Evolutionary conservation across 164 flowering plant genomes (phyloP), one percentile per base, ranked within the genome.

Genomic region (Cinnamomum micranthum): DNA sequence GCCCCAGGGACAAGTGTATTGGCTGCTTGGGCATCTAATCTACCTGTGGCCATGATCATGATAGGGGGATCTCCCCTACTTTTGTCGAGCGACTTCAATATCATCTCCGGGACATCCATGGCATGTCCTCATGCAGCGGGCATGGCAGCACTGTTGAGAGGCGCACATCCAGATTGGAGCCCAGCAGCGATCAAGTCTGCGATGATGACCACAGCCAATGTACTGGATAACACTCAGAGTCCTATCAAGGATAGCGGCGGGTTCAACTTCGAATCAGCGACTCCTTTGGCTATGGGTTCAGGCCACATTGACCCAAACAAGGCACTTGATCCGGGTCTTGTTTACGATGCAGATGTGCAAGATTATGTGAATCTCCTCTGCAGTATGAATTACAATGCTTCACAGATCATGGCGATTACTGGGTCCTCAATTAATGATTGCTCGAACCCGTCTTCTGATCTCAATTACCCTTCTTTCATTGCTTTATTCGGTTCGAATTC

Each of bases 391-490:
- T 73, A 65, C 70, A 73, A 70, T 9, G 73, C 78, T 3, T 77
- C 59, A 15, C 20, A 6, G 14, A 73, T 87, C 0, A 52, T 71
- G 23, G 81, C 81, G 0, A 72, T 88, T 1, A 86, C 91, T 0
- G 85, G 88, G 11, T 86, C 85, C 51, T 55, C 60, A 0, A 55
- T 6, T 55, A 3, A 55, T 14, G 60, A 55, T 13, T 75, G 77
- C 69, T 60, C 62, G 23, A 41, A 63, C 52, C 71, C 88, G 2
- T 81, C 84, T 23, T 27, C 81, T 1, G 87, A 87, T 81, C 80
- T 89, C 4, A 89, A 89, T 72, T 87, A 88, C 73, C 92, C 92
- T 4, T 87, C 92, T 0, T 87, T 88, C 69, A 81, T 88, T 15
- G 78, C 80, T 15, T 33, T 83, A 15, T 84, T 78, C 51, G 10